Base-by-base conservation (phyloP, 2,329 filamentous ascomycete genomes). In the Fusarium pseudoanthophilum region DNA sequence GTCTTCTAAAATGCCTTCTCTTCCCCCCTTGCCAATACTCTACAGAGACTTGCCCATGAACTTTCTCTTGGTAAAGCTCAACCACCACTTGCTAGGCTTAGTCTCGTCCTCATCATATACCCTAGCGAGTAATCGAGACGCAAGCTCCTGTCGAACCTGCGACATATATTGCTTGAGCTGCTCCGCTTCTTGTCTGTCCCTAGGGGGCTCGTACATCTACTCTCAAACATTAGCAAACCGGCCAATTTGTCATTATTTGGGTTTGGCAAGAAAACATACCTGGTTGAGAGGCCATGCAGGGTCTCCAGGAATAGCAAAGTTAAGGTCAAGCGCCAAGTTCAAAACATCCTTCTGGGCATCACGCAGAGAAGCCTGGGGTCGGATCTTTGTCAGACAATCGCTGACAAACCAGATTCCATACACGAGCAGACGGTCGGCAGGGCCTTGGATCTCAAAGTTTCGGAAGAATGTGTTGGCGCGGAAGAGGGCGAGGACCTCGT, bases 391-490 rank as follows among this genome's bases (percentile, higher is more conserved):
- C 81, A 99, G 85, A 78, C 94, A 95, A 83, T 98, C 95, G 84
- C 92, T 95, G 79, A 98, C 89, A 84, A 95, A 98, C 81, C 97
- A 89, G 82, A 98, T 99, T 72, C 95, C 95, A 85, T 99, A 99
- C 80, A 98, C 95, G 76, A 99, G 88, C 79, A 98, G 91, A 45
- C 96, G 90, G 84, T 99, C 96, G 66, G 96, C 95, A 32, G 94
- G 93, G 20, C 96, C 96, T 85, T 97, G 95, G 86, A 98, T 97
- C 87, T 98, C 96, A 79, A 99, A 99, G 88, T 98, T 99, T 79
- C 96, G 93, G 89, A 98, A 99, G 84, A 99, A 95, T 69, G 95
- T 98, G 87, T 99, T 98, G 79, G 96, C 95, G 74, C 96, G 94
- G 89, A 98, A 99, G 56, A 98, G 90, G 18, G 92, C 89, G 62